Conservation (phyloP, 2,329 filamentous ascomycete species). For the Hypoxylon sp. region DNA sequence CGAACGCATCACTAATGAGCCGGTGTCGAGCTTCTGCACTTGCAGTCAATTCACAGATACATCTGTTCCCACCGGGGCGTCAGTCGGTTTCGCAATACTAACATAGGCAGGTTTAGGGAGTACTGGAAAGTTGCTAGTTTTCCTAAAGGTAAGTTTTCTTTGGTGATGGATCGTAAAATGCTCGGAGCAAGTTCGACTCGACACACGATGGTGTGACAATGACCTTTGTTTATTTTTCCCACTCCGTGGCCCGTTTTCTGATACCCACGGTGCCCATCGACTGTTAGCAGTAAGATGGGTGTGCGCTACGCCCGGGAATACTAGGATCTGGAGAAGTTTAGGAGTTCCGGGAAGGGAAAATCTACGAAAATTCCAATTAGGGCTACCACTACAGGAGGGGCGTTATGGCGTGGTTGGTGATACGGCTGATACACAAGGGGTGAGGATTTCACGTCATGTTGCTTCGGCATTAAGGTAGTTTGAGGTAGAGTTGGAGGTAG, state of each 20-base stretch:
- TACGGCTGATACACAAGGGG: slow-evolving; percentile 15
- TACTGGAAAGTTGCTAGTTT: slow-evolving; percentile 20
- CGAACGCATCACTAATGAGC: slow-evolving; percentile 44
- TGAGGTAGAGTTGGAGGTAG: slow-evolving; percentile 3
- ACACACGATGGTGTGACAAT: slow-evolving; percentile 11
- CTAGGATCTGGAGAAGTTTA: slow-evolving; percentile 12
- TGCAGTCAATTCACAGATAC: slow-evolving; percentile 35
- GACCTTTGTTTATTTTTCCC: slow-evolving; percentile 11
- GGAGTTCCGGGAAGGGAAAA: slow-evolving; percentile 43
- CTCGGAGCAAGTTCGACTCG: neutral
- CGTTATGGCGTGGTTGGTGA: slow-evolving; percentile 20
- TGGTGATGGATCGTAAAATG: slow-evolving; percentile 25
- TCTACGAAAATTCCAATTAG: slow-evolving; percentile 9
- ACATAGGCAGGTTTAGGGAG: slow-evolving; percentile 44
- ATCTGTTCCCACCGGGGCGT: slow-evolving; percentile 24
- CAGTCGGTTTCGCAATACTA: slow-evolving; percentile 46
- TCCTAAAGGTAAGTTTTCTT: slow-evolving; percentile 48
- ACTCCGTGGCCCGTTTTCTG: slow-evolving; percentile 28
- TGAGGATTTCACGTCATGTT: slow-evolving; percentile 16
- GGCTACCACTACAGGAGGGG: slow-evolving; percentile 23
- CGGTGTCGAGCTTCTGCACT: slow-evolving; percentile 44
- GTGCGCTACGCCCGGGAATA: slow-evolving; percentile 18
- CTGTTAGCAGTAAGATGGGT: slow-evolving; percentile 25
- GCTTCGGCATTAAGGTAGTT: slow-evolving; percentile 23
- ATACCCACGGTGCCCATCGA: slow-evolving; percentile 34